A percentile compares a stretch with the other conserved stretches of the same genome.
These are phyloP conservation scores for Pleurotus djamor DNA, from an alignment of 768 basidiomycete genomes.

Conservation along the genomic window DNA sequence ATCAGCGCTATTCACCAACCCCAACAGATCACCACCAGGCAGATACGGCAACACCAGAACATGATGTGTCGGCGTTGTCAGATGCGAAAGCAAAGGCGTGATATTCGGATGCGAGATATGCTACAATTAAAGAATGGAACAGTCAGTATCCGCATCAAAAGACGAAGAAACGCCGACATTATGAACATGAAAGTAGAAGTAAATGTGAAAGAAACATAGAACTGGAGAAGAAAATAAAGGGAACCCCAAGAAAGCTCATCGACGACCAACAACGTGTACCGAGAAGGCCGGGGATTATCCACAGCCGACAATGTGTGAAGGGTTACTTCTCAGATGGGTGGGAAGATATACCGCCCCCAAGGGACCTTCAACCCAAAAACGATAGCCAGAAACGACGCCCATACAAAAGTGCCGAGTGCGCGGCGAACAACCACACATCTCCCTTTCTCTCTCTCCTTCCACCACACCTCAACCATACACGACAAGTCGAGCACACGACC, in stretches of 20 bases:
- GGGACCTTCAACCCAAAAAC: background rate
- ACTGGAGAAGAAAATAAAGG: background rate
- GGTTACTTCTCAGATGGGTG: background rate
- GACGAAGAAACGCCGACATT: too few relatives aligned
- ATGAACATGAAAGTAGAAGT: background rate
- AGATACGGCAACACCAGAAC: constrained; percentile 78
- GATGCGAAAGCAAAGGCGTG: constrained; percentile 65
- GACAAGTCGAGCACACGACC: background rate
- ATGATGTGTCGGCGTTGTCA: constrained; percentile 72
- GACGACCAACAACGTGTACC: background rate
- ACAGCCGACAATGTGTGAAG: background rate
- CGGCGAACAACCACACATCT: background rate
- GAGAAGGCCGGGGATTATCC: background rate
- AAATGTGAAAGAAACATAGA: background rate
- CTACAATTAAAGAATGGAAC: constrained; percentile 27
- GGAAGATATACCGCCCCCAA: background rate
- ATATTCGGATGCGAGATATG: constrained; percentile 83
- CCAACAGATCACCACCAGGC: constrained; percentile 84
- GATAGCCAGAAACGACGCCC: background rate
- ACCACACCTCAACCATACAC: background rate
- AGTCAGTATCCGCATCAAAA: background rate
- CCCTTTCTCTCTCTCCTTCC: background rate
- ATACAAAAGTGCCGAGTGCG: background rate
- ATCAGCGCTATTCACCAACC: constrained; percentile 60
- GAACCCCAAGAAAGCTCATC: too few relatives aligned